Percentiles rank a stretch among this genome's conserved stretches.
These are phyloP conservation scores for Lachancea lanzarotensis DNA, from an alignment of 805 yeast species.

Conservation along the genomic window DNA sequence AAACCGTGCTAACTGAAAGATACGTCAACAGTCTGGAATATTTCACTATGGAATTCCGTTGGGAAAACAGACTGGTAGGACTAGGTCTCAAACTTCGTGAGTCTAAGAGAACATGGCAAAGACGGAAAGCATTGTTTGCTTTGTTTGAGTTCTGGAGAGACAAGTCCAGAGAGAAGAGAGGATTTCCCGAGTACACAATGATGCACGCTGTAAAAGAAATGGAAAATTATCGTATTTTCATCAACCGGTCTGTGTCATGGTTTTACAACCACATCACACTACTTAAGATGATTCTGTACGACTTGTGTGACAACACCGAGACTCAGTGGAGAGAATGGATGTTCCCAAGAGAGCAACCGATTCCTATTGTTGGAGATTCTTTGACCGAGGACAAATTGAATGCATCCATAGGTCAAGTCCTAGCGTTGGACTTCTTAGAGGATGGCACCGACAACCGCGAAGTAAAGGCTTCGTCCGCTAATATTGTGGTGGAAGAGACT, in stretches of 20 bases:
- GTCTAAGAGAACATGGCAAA: constrained; percentile 34
- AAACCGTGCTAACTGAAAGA: constrained; percentile 29
- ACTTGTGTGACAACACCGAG: constrained; percentile 29
- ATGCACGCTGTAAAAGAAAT: constrained; percentile 33
- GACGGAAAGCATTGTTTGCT: constrained; percentile 32
- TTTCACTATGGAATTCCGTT: constrained; percentile 32
- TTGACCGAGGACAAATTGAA: constrained; percentile 24
- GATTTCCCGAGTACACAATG: constrained; percentile 24
- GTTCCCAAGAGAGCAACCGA: constrained; percentile 22
- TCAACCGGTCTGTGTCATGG: constrained; percentile 34
- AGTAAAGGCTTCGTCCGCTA: constrained; percentile 18
- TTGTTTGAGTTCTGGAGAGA: constrained; percentile 34
- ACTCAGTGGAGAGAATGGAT: constrained; percentile 35
- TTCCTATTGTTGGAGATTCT: constrained; percentile 25
- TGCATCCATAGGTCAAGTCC: constrained; percentile 23
- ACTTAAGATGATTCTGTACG: constrained; percentile 32
- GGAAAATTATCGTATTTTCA: constrained; percentile 33
- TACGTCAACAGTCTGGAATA: constrained; percentile 32
- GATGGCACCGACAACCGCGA: constrained; percentile 27
- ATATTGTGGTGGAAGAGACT: neutral
- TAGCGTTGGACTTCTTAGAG: constrained; percentile 28
- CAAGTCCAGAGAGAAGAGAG: constrained; percentile 30
- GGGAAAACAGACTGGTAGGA: constrained; percentile 32
- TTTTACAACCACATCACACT: constrained; percentile 33
- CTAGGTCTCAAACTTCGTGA: constrained; percentile 30